Conservation (phyloP, 805 yeast species). For the Osmozyma mogii region DNA sequence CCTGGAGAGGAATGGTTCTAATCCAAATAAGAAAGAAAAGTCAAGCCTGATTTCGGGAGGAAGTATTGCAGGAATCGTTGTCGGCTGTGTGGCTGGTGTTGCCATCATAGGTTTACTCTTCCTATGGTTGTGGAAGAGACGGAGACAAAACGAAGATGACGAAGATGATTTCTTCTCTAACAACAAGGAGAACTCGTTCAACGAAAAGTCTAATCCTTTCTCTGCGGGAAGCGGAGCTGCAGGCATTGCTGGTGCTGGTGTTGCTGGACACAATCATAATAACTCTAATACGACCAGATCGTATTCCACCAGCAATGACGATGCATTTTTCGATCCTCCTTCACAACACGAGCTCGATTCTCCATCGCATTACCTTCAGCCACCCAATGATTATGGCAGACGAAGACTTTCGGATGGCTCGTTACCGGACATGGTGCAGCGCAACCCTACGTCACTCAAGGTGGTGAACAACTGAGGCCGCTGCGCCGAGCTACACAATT, state of each 20-base stretch:
- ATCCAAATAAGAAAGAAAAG: constrained; percentile 4
- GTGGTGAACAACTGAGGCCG: constrained; percentile 39
- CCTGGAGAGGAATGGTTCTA: constrained; percentile 1
- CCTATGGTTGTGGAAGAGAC: constrained; percentile 35
- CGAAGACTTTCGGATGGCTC: constrained; percentile 49
- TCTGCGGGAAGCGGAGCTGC: too few species aligned
- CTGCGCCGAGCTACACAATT: too few species aligned
- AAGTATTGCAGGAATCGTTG: constrained; percentile 35
- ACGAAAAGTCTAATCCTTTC: too few species aligned
- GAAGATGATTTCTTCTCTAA: constrained; percentile 22
- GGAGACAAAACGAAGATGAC: constrained; percentile 24
- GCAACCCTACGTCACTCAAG: constrained; percentile 40
- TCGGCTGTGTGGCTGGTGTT: constrained; percentile 34
- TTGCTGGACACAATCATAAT: constrained; percentile 13
- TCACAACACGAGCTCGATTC: constrained; percentile 1
- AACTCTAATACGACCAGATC: constrained; percentile 11
- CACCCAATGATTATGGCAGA: constrained; percentile 25
- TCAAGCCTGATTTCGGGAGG: constrained; percentile 25
- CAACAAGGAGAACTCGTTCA: too few species aligned
- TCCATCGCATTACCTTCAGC: constrained; percentile 2
- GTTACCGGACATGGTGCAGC: constrained; percentile 41
- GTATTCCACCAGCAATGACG: constrained; percentile 11
- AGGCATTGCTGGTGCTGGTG: too few species aligned
- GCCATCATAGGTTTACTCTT: constrained; percentile 23
- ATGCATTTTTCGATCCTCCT: constrained; percentile 2